Evolutionary conservation across 148 eudicot genomes (phyloP), one percentile per base, ranked within the genome.

Genomic region (Euryodendron excelsum): DNA sequence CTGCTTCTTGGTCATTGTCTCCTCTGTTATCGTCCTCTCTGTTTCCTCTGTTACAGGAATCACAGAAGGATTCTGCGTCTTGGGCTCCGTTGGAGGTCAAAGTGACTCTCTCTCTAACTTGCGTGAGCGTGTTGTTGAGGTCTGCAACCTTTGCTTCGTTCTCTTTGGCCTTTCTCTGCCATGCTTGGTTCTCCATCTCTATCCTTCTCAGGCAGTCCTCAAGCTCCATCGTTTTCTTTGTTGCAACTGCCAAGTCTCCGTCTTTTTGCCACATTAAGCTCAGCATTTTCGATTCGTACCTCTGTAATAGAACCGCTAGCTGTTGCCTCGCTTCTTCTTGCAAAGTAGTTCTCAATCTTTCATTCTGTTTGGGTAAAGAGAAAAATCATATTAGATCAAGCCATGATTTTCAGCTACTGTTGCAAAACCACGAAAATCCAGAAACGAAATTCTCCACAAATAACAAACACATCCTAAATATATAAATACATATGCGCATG

Each of bases 151-250:
- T 70, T 2, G 86, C 66, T 77, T 88, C 90, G 25, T 72, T 83
- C 65, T 90, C 88, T 27, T 15, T 84, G 1, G 89, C 90, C 59
- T 65, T 77, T 75, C 74, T 83, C 84, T 88, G 65, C 90, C 91
- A 88, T 0, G 47, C 66, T 80, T 83, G 70, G 58, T 53, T 61
- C 74, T 90, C 91, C 45, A 72, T 48, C 44, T 87, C 89, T 3
- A 78, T 75, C 33, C 44, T 82, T 18, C 28, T 62, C 58, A 88
- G 41, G 72, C 72, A 79, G 0, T 84, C 74, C 34, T 88, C 82
- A 30, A 90, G 82, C 78, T 87, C 84, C 52, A 62, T 72, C 9
- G 85, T 77, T 23, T 58, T 87, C 52, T 59, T 81, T 28, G 50
- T 76, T 18, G 85, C 88, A 2, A 41, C n/a, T 20, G 84, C 80